Evolutionary conservation across 768 basidiomycete genomes (phyloP), one percentile per base, ranked within the genome.

Genomic region (Suillus placidus): DNA sequence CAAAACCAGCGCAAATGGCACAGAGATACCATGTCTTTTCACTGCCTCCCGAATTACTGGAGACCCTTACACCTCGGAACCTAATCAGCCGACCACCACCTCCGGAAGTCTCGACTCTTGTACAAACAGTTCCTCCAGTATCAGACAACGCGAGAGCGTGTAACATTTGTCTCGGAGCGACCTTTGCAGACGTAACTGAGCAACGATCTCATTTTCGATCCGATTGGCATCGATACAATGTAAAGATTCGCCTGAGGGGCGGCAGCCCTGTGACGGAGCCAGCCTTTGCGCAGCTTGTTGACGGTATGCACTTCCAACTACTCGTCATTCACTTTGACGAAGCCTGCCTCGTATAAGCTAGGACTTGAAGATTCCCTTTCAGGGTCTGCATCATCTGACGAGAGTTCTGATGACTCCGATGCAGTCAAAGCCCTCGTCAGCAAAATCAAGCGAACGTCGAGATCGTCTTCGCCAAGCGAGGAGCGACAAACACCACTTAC

Each of bases 161-260:
- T 73, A 90, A 86, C 61, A 79, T 94, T 60, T 95, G 93, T 71
- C 81, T 87, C 20, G 91, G 88, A 6, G 83, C 85, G 3, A 71
- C 78, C 0, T 98, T 99, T 68, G 69, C 80, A 14, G 88, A 90
- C 64, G 84, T 99, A 7, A 87, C 91, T 40, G 92, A 91, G 65
- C 95, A 98, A 71, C 84, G 95, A 60, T 75, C 80, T 1, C 97
- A 99, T 77, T 97, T 93, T 76, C 88, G 89, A 70, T 93, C 93
- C 12, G 97, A 99, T 77, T 99, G 97, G 97, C 97, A 99, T 83
- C 87, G 95, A 65, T 99, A 97, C 80, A 99, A 99, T 75, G 92
- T 95, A 70, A 97, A 97, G 78, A 84, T 87, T 56, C 88, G 88
- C 64, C 79, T 95, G 58, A 79, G 82, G 60, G 90, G 89, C 7